phyloP scores from a whole-genome alignment of 2,329 filamentous ascomycete genomes.

The Sporothrix curviconia region DNA sequence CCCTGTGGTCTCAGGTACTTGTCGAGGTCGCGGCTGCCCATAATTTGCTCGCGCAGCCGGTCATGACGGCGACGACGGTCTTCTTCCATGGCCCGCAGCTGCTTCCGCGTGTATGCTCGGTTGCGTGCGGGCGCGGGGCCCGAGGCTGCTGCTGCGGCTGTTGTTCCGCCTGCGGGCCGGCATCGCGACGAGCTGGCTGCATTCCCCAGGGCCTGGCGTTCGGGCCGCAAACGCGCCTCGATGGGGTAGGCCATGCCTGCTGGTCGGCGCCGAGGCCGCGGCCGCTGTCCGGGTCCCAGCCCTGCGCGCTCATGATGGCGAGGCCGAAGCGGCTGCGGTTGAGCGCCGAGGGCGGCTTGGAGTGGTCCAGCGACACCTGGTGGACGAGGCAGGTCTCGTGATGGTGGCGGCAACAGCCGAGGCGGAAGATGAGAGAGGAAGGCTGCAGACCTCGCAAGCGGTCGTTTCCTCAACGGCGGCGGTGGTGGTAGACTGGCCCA shows the following conservation, averaged over 20 bases:
- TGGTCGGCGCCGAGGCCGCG: conserved; percentile 64
- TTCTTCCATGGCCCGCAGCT: conserved; percentile 43
- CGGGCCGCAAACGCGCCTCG: conserved; percentile 63
- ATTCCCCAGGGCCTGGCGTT: conserved; percentile 67
- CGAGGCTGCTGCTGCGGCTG: not conserved
- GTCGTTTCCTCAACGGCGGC: not conserved
- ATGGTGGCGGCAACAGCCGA: not conserved
- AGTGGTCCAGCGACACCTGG: conserved; percentile 62
- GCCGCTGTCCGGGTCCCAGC: conserved; percentile 69
- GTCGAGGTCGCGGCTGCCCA: conserved; percentile 67
- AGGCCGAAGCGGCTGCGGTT: conserved; percentile 66
- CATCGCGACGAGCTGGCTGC: too few species aligned
- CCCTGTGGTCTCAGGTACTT: conserved; percentile 54
- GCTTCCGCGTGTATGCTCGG: conserved; percentile 33
- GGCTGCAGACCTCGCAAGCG: conserved; percentile 12
- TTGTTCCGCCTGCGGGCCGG: too few species aligned
- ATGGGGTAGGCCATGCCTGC: conserved; percentile 68
- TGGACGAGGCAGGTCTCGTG: conserved; percentile 63
- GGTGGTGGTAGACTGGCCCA: not conserved
- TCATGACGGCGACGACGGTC: conserved; percentile 58
- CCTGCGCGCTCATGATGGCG: conserved; percentile 56
- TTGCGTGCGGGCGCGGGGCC: conserved; percentile 24
- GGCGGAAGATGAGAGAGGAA: not conserved
- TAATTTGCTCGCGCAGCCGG: conserved; percentile 64
- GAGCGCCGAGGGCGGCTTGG: conserved; percentile 64